These are phyloP conservation scores for Aphanocladium album DNA, from an alignment of 2,329 filamentous ascomycete genomes.

Conservation along the genomic window DNA sequence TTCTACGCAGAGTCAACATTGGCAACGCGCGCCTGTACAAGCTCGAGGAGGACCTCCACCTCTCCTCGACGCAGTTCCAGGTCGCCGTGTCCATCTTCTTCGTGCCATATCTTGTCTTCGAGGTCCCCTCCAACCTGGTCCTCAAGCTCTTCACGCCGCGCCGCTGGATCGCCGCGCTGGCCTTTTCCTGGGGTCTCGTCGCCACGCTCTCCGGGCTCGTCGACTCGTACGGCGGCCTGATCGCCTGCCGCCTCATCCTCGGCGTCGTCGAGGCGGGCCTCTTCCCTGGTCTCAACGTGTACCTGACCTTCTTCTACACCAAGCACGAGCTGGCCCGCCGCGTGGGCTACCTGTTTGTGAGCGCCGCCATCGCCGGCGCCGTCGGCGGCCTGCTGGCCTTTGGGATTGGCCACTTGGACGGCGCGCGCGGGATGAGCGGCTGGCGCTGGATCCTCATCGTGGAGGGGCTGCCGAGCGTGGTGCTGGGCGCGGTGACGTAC, in stretches of 20 bases:
- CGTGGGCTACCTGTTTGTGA: slow-evolving; percentile 68
- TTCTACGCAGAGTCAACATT: slow-evolving; percentile 56
- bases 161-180: slow-evolving; percentile 61
- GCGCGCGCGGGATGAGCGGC: slow-evolving; percentile 55
- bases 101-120: slow-evolving; percentile 57
- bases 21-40: slow-evolving; percentile 65
- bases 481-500: slow-evolving; percentile 31
- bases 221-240: slow-evolving; percentile 57
- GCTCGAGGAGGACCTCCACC: slow-evolving; percentile 56
- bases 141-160: slow-evolving; percentile 59
- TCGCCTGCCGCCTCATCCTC: slow-evolving; percentile 65
- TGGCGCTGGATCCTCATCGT: slow-evolving; percentile 70
- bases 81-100: slow-evolving; percentile 62
- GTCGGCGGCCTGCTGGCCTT: slow-evolving; percentile 69
- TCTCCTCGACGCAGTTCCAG: slow-evolving; percentile 63
- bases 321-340: slow-evolving; percentile 67
- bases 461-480: slow-evolving; percentile 39
- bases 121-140: slow-evolving; percentile 61
- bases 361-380: slow-evolving; percentile 65
- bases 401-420: slow-evolving; percentile 68
- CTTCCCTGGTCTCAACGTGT: slow-evolving; percentile 64
- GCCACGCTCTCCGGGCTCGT: slow-evolving; percentile 66
- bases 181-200: slow-evolving; percentile 60
- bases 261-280: slow-evolving; percentile 65
- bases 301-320: slow-evolving; percentile 72